Evolutionary conservation across 2,329 filamentous ascomycete species (phyloP).

Genomic region (Cladosporium oxysporum): DNA sequence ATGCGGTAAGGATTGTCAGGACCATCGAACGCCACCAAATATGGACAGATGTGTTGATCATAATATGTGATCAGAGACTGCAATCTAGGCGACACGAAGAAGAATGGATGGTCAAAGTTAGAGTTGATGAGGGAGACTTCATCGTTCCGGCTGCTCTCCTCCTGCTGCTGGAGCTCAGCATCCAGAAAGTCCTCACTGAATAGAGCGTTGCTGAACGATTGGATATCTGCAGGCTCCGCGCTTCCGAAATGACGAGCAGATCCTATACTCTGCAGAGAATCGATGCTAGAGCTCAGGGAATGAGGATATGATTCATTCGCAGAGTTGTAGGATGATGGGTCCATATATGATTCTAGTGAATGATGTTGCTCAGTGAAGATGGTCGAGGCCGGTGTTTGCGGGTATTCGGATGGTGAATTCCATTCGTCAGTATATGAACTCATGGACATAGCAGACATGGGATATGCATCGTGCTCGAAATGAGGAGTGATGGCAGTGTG

Average conservation of each 20-base stretch:
- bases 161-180: constrained; percentile 27
- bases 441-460: constrained; percentile 48
- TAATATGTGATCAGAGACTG: constrained; percentile 93
- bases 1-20: constrained; percentile 82
- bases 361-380: constrained; percentile 22
- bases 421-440: constrained; percentile 52
- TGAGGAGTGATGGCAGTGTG: constrained; percentile 44
- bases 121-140: constrained; percentile 33
- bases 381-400: constrained; percentile 48
- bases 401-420: constrained; percentile 49
- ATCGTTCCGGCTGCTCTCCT: constrained; percentile 23
- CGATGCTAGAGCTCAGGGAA: constrained; percentile 44
- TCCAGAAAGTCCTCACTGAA: constrained; percentile 20
- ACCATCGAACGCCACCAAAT: constrained; percentile 87
- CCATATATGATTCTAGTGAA: constrained; percentile 12
- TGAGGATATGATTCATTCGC: constrained; percentile 41
- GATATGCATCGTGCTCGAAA: constrained; percentile 45
- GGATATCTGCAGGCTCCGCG: not conserved
- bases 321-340: constrained; percentile 14
- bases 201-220: constrained; percentile 16
- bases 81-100: constrained; percentile 71
- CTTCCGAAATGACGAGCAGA: constrained; percentile 17
- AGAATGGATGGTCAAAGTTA: constrained; percentile 43
- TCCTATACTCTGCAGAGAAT: constrained; percentile 45
- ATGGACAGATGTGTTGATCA: constrained; percentile 86